Percentiles rank a stretch among this genome's conserved stretches.
Evolutionary conservation across 305 asterid species (phyloP).

Genomic region (Fraxinus paxiana): DNA sequence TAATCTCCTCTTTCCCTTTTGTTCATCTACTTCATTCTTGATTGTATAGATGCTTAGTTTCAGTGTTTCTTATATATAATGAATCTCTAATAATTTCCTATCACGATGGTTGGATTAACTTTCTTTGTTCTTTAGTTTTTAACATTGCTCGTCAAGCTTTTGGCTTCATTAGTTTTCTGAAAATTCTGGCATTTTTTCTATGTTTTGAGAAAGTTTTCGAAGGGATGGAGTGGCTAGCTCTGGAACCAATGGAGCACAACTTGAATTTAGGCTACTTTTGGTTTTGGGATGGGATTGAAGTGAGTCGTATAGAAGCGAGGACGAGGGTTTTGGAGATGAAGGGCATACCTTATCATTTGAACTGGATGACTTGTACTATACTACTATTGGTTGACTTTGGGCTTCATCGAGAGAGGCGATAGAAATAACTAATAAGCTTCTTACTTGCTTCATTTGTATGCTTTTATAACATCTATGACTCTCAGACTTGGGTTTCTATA

Average conservation of each 20-base stretch:
- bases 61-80: not conserved
- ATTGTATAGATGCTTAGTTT: not conserved
- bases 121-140: not conserved
- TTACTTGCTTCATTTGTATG: not conserved
- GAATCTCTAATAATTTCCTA: not conserved
- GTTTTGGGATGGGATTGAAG: not conserved
- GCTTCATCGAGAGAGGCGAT: not conserved
- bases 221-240: not conserved
- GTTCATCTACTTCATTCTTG: not conserved
- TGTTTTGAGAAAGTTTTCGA: not conserved
- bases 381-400: not conserved
- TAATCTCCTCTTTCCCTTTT: constrained; percentile 10
- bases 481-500: not conserved
- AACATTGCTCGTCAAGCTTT: not conserved
- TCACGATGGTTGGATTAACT: not conserved
- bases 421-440: not conserved
- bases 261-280: not conserved
- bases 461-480: not conserved
- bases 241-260: not conserved
- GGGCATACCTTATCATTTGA: not conserved
- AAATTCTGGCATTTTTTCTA: not conserved
- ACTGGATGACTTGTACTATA: not conserved
- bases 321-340: not conserved
- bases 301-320: not conserved
- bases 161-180: not conserved